phyloP scores from a whole-genome alignment of 192 early-diverging fungal genomes.

The Phlyctochytrium planicorne region DNA sequence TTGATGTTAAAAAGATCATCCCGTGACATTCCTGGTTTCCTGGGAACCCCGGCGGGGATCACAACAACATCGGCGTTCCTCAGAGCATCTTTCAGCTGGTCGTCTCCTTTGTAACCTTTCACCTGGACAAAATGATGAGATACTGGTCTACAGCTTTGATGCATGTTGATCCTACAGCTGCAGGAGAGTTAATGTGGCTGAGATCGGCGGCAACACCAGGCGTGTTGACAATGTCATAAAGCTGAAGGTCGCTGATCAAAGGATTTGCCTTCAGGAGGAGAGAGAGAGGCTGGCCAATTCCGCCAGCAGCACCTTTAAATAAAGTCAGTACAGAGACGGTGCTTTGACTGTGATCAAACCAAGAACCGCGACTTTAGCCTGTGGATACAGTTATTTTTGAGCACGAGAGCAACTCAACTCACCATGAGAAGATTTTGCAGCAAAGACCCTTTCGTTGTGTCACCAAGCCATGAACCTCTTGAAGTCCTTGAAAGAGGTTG shows the following conservation, averaged over 20 bases:
- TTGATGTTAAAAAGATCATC: conserved; percentile 99
- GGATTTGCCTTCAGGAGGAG: conserved; percentile 89
- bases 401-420: too few species aligned
- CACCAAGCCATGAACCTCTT: too few species aligned
- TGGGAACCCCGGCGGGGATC: conserved; percentile 95
- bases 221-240: conserved; percentile 97
- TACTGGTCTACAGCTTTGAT: too few species aligned
- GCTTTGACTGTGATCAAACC: background rate
- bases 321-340: conserved; percentile 31
- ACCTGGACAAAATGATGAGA: conserved; percentile 29
- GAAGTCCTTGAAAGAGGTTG: too few species aligned
- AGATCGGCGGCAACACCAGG: conserved; percentile 96
- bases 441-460: too few species aligned
- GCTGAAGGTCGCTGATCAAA: conserved; percentile 78
- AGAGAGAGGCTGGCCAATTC: conserved; percentile 97
- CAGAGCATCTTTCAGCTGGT: conserved; percentile 70
- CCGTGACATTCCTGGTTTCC: conserved; percentile 98
- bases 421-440: too few species aligned
- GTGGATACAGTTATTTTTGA: too few species aligned
- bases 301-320: conserved; percentile 66
- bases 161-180: conserved; percentile 44
- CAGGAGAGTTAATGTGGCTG: conserved; percentile 85
- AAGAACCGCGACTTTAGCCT: conserved; percentile 51
- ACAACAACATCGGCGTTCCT: conserved; percentile 71
- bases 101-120: conserved; percentile 65